Evolutionary conservation across 257 asterid species (phyloP).

Genomic region (Primulina huaijiensis): DNA sequence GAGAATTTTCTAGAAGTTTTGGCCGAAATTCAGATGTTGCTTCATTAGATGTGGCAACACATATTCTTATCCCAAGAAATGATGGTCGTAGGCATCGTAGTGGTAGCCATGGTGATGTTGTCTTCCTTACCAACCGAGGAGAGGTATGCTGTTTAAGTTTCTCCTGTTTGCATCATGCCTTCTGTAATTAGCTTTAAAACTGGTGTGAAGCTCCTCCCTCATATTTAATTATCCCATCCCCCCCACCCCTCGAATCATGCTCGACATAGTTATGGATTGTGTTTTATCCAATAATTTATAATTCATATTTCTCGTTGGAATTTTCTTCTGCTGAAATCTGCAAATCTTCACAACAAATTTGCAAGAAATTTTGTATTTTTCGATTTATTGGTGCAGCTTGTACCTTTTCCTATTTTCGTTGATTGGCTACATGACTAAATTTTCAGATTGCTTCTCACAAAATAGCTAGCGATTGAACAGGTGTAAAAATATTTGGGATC

Average conservation of each 20-base stretch:
- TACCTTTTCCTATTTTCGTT: background rate
- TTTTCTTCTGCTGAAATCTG: background rate
- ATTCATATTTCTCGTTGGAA: background rate
- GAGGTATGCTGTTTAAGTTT: slow-evolving; percentile 54
- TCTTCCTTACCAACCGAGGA: slow-evolving; percentile 93
- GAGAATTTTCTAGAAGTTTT: slow-evolving; percentile 71
- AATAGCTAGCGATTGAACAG: no score
- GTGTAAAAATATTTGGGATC: no score
- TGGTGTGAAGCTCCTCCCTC: slow-evolving; percentile 1
- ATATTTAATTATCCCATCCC: background rate
- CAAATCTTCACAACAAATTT: background rate
- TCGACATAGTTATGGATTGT: background rate
- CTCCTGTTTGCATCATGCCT: slow-evolving; percentile 10
- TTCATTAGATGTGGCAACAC: slow-evolving; percentile 90
- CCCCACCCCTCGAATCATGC: background rate
- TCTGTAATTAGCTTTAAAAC: slow-evolving; percentile 5
- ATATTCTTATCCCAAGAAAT: slow-evolving; percentile 74
- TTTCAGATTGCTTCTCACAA: background rate
- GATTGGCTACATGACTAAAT: background rate
- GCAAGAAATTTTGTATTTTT: background rate
- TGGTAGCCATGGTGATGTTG: slow-evolving; percentile 90
- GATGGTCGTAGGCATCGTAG: slow-evolving; percentile 89
- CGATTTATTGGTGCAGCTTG: background rate
- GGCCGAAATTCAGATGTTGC: slow-evolving; percentile 53
- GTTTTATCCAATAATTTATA: no score